Percentiles rank a stretch among this genome's conserved stretches.
phyloP scores from a whole-genome alignment of 2,329 filamentous ascomycete species.

The Aspergillus neotritici region DNA sequence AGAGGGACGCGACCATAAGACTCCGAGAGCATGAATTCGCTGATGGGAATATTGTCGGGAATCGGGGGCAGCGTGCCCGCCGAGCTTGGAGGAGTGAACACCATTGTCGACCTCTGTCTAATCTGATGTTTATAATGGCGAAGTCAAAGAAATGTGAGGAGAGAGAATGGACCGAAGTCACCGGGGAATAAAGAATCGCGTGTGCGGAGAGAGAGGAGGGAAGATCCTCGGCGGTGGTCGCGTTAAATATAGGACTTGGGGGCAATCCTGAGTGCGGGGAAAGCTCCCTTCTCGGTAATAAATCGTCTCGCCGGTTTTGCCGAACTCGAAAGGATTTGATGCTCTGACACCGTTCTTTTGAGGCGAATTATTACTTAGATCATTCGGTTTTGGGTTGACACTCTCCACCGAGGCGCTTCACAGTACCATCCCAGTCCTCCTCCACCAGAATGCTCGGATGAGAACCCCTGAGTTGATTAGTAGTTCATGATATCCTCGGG shows the following conservation, averaged over 20 bases:
- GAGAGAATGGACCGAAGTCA: slow-evolving; percentile 1
- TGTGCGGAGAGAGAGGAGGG: neutral
- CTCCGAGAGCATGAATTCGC: slow-evolving; percentile 72
- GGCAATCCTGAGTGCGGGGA: too few species aligned
- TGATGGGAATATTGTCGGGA: slow-evolving; percentile 68
- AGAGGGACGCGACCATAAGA: slow-evolving; percentile 61
- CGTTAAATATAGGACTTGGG: too few species aligned
- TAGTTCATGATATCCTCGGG: too few species aligned
- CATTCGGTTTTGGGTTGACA: too few species aligned
- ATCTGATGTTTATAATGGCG: neutral
- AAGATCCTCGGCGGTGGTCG: neutral
- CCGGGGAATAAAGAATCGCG: neutral
- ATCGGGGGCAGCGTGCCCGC: slow-evolving; percentile 47
- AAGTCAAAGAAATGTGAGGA: neutral
- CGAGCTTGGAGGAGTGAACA: slow-evolving; percentile 40
- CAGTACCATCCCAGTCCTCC: too few species aligned
- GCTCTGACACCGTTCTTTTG: too few species aligned
- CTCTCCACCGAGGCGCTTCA: too few species aligned
- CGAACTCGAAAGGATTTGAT: too few species aligned
- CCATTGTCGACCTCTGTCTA: slow-evolving; percentile 30
- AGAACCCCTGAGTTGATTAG: too few species aligned
- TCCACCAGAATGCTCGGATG: too few species aligned
- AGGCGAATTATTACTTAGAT: too few species aligned
- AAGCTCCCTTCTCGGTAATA: neutral
- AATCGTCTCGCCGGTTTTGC: too few species aligned